Base-by-base conservation (phyloP, 2,329 filamentous ascomycete species). In the Eutypa lata region DNA sequence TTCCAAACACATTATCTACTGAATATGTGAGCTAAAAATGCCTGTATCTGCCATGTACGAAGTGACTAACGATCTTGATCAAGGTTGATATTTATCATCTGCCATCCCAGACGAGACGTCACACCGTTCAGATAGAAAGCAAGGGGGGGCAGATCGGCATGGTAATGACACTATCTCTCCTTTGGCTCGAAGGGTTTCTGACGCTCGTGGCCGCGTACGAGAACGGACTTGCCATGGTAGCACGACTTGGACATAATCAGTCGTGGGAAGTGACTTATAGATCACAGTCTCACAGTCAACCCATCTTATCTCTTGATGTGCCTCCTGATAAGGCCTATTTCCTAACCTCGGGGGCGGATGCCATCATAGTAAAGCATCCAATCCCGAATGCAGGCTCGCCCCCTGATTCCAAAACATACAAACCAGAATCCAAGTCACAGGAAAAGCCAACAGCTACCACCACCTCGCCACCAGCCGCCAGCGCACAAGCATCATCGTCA, bases 41-140 rank as follows among this genome's bases (percentile, higher is more conserved):
- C 38, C 26, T 47, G 19, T 49, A 22, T 31, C 26, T 31, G 10
- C 26, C 26, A 31, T 10, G 26, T 31, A 6, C 6, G 26, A 31
- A 31, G 26, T 31, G 26, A 10, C 26, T 31, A 31, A 31, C 26
- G 5, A 10, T 62, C 16, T 24, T 11, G 42, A 19, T 14, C 18
- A 42, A 83, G 78, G 83, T 96, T 61, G 91, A 96, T 64, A 84
- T 99, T 44, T 96, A 90, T 68, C 82, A 89, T 40, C 76, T 97
- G 1, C 93, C 94, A 0, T 84, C 82, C 2, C 87, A 92, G 64
- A 76, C 71, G 26, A 82, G 92, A n/a, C 74, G 85, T 18, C 83
- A 87, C 59, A 80, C 79, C 0, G 70, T 84, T 21, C 56, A 59
- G 45, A 24, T 66, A 10, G 61, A 55, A 75, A 75, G 44, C 65